Evolutionary conservation across 306 rosid genomes (phyloP).

Genomic region (Cicer judaicum): DNA sequence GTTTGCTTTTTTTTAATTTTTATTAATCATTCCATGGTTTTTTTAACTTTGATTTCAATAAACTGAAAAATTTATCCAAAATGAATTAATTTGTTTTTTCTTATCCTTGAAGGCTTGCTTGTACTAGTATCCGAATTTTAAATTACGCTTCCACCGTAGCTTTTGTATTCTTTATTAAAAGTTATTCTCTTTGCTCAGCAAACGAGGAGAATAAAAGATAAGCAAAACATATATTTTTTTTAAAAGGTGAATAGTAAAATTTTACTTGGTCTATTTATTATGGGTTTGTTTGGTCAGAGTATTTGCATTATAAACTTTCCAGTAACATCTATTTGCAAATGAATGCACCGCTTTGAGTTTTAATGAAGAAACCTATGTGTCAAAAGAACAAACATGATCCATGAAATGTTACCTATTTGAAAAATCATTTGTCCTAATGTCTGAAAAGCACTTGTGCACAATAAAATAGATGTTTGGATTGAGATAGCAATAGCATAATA

Average conservation of each 20-base stretch:
- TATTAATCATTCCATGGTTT: not conserved
- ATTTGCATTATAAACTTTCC: not conserved
- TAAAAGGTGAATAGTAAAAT: no score
- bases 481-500: not conserved
- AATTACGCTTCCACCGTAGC: conserved; percentile 15
- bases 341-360: conserved; percentile 43
- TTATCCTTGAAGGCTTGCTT: not conserved
- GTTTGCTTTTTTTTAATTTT: not conserved
- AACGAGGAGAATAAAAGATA: conserved; percentile 34
- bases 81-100: conserved; percentile 11
- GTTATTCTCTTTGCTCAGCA: conserved; percentile 34
- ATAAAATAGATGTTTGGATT: not conserved
- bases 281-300: no score
- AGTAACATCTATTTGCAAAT: conserved; percentile 32
- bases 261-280: no score
- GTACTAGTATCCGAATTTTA: conserved; percentile 23
- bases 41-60: not conserved
- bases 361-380: conserved; percentile 49
- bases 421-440: conserved; percentile 17
- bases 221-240: not conserved
- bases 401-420: not conserved
- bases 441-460: not conserved
- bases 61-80: conserved; percentile 21
- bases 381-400: not conserved
- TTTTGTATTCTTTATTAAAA: conserved; percentile 34